Evolutionary conservation across 306 rosid species (phyloP), one percentile per base, ranked within the genome.

Genomic region (Sesbania bispinosa): DNA sequence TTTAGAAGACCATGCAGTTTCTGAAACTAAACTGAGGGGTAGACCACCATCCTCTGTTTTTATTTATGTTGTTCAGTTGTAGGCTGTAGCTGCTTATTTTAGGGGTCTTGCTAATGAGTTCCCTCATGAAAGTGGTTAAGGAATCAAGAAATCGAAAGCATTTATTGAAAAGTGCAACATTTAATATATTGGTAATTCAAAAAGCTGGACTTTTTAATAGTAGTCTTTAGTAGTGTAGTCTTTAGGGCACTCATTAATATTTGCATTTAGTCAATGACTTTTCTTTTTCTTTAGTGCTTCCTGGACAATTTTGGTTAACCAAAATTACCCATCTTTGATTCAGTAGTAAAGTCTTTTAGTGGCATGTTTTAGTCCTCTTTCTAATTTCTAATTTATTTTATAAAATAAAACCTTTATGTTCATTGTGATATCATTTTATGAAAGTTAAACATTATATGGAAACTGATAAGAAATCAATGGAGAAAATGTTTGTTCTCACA

Each of bases 271-370:
- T 42, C 18, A 24, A 46, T 46, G 71, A 51, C n/a, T 50, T 14
- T 53, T 38, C n/a, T 24, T 54, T 27, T 21, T 38, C 15, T 69
- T 53, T 69, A n/a, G 41, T 15, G 54, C 67, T 69, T 23, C 15
- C 19, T 24, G 42, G 55, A 29, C 35, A 24, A 67, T 13, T 14
- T 64, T 64, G 70, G 75, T 39, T 45, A 14, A 10, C 72, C 59
- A 16, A 64, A 43, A 45, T 27, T 15, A 1, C 36, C 18, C 16
- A 45, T 27, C 69, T 23, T 39, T 39, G 51, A 11, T 52, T 39
- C 52, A 39, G 36, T 41, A 21, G n/a, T n/a, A n/a, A 11, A 62
- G 69, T 62, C 69, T 21, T 65, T n/a, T n/a, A 65, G 43, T 46
- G 42, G 9, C 71, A 46, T 65, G n/a, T 6, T 20, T 50, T 21